These are phyloP conservation scores for Helminthosporium solani DNA, from an alignment of 2,329 filamentous ascomycete species.

Conservation along the genomic window DNA sequence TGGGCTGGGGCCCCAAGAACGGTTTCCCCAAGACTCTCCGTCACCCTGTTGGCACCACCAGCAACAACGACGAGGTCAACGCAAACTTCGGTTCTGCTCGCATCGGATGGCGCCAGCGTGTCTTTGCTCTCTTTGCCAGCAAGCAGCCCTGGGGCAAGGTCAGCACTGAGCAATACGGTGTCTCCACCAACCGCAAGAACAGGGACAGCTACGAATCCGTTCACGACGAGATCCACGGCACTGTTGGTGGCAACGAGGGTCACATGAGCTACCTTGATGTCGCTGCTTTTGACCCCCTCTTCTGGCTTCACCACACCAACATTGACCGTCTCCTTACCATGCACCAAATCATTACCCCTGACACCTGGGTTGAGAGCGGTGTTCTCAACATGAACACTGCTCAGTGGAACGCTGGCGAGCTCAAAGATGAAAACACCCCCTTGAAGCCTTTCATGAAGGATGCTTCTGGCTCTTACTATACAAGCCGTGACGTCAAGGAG, in stretches of 20 bases:
- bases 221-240: slow-evolving; percentile 39
- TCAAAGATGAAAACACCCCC: slow-evolving; percentile 56
- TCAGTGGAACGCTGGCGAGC: slow-evolving; percentile 45
- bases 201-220: slow-evolving; percentile 41
- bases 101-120: slow-evolving; percentile 37
- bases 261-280: slow-evolving; percentile 73
- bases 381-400: slow-evolving; percentile 33
- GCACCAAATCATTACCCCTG: slow-evolving; percentile 73
- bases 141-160: slow-evolving; percentile 32
- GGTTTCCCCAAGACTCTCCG: slow-evolving; percentile 35
- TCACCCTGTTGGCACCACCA: slow-evolving; percentile 33
- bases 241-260: slow-evolving; percentile 52
- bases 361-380: slow-evolving; percentile 62
- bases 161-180: slow-evolving; percentile 34
- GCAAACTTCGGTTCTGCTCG: slow-evolving; percentile 29
- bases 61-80: slow-evolving; percentile 42
- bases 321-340: slow-evolving; percentile 61
- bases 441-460: slow-evolving; percentile 41
- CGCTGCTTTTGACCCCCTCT: slow-evolving; percentile 76
- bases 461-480: slow-evolving; percentile 49
- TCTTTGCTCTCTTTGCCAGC: slow-evolving; percentile 39
- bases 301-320: slow-evolving; percentile 44
- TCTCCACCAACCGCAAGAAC: slow-evolving; percentile 27
- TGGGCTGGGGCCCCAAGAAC: slow-evolving; percentile 42
- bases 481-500: slow-evolving; percentile 31